These are phyloP conservation scores for Schrenkiella parvula DNA, from an alignment of 345 rosid species.

Conservation along the genomic window DNA sequence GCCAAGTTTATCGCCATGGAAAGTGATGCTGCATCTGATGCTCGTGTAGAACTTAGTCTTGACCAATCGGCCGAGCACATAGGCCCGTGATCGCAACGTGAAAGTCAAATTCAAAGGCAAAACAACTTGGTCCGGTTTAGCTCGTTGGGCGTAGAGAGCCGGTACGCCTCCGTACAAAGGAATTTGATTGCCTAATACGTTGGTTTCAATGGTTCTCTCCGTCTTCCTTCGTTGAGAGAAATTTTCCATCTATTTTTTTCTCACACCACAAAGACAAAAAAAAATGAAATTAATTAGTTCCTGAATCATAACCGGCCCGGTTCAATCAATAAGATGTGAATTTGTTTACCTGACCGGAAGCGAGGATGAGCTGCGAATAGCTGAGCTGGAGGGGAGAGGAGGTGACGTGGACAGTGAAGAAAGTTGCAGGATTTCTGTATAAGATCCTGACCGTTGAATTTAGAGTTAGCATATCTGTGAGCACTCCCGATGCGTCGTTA, in stretches of 20 bases:
- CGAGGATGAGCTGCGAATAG: constrained; percentile 67
- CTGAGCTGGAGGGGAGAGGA: constrained; percentile 64
- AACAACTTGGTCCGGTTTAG: constrained; percentile 36
- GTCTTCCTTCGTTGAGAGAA: constrained; percentile 66
- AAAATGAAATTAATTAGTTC: background rate
- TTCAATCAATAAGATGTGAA: background rate
- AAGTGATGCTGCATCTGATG: constrained; percentile 51
- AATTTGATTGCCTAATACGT: constrained; percentile 58
- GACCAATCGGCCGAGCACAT: constrained; percentile 66
- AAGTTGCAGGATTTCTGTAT: constrained; percentile 69
- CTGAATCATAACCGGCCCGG: background rate
- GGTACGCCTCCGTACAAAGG: constrained; percentile 79
- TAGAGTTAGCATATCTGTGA: constrained; percentile 79
- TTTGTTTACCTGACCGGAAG: constrained; percentile 68
- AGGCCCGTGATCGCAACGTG: constrained; percentile 65
- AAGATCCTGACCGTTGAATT: constrained; percentile 84
- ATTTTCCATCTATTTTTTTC: constrained; percentile 54
- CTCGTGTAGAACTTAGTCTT: constrained; percentile 47
- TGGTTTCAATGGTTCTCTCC: constrained; percentile 37
- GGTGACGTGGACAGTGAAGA: constrained; percentile 85
- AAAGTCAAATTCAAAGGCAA: constrained; percentile 76
- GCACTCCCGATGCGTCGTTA: constrained; percentile 66
- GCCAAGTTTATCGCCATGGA: constrained; percentile 60
- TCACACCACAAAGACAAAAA: background rate
- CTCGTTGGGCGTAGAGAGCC: constrained; percentile 32